Evolutionary conservation across 2,329 filamentous ascomycete species (phyloP).

Genomic region (Cytospora chrysosperma): DNA sequence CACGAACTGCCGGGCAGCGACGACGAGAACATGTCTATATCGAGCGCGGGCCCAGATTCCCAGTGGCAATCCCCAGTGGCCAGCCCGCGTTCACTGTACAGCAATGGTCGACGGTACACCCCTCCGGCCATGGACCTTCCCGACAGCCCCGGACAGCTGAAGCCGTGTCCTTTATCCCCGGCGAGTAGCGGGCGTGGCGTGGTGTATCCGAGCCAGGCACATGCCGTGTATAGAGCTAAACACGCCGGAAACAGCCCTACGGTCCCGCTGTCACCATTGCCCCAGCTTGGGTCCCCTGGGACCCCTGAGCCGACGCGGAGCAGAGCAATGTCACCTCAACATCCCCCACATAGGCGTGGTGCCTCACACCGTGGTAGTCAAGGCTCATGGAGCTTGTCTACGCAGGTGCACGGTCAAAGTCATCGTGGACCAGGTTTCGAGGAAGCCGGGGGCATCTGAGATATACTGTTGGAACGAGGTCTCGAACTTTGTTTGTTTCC

Average conservation of each 20-base stretch:
- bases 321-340: not conserved
- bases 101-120: not conserved
- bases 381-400: not conserved
- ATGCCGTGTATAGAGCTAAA: not conserved
- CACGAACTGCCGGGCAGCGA: not conserved
- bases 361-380: not conserved
- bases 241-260: not conserved
- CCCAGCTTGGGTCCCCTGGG: not conserved
- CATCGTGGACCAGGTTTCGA: not conserved
- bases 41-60: not conserved
- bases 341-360: not conserved
- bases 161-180: not conserved
- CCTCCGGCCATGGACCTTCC: not conserved
- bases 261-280: not conserved
- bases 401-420: not conserved
- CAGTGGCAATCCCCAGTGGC: not conserved
- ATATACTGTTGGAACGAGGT: too few relatives aligned
- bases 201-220: not conserved
- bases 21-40: not conserved
- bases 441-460: not conserved
- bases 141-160: not conserved
- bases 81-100: not conserved
- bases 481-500: too few relatives aligned
- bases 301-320: not conserved
- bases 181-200: not conserved